Evolutionary conservation across 75 land plant genomes (phyloP), one percentile per base, ranked within the genome.

Genomic region (Pinus tabuliformis): DNA sequence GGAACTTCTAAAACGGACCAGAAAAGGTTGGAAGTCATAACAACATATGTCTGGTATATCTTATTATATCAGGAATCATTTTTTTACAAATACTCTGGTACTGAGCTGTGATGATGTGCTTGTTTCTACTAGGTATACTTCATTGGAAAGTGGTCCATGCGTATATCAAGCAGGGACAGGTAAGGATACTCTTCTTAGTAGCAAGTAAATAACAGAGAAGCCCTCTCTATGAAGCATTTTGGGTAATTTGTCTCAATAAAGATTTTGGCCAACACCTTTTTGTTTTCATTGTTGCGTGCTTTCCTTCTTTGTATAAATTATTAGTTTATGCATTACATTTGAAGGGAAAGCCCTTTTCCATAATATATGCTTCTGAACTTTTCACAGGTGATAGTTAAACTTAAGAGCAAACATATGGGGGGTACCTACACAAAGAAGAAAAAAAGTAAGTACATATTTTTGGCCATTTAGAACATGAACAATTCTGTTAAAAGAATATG

Each of bases 111-210:
- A 64, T 64, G 36, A 33, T 36, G 37, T 36, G 42, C 18, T 33
- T 64, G 15, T 64, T 64, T 64, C n/a, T 64, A 20, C 9, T 64
- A 64, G 68, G 68, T 33, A 93, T 56, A 96, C 87, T 96, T 77
- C 96, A 96, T 58, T 96, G 94, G 99, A 96, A 92, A 77, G 36
- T 86, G n/a, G 91, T 96, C 18, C 91, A 84, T 59, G 97, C 93
- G 14, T 96, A 96, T 72, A 83, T 91, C 17, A 84, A 93, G 79
- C 54, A 68, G 9, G 72, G 72, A 20, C 72, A 68, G 72, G 68
- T 64, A 37, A 64, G 68, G 6, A 64, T 30, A 30, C 6, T 64
- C 16, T 3, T 75, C 83, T 71, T 62, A 76, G 81, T 88, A 90
- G 33, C 93, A 87, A 91, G 93, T 95, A 28, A 37, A n/a, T 77